Evolutionary conservation across 345 rosid species (phyloP).

Genomic region (Physaria fendleri): DNA sequence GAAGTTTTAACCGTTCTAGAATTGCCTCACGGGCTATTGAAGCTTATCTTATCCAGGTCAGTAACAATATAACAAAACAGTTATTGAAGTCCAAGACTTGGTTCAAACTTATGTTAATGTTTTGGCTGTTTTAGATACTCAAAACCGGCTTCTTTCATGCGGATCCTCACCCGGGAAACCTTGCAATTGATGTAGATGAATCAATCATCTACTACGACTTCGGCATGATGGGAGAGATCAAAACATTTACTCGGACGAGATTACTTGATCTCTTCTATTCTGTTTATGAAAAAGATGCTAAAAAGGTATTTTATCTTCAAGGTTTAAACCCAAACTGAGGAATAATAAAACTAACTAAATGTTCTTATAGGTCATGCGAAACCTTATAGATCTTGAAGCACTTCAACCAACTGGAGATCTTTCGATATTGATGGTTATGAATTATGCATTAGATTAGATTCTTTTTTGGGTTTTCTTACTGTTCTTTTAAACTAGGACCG

Average conservation of each 20-base stretch:
- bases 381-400: conserved; percentile 83
- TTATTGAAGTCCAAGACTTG: neutral
- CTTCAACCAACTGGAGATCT: too few species aligned
- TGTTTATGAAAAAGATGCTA: conserved; percentile 90
- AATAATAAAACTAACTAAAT: conserved; percentile 17
- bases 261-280: conserved; percentile 87
- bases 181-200: conserved; percentile 81
- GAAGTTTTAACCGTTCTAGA: conserved; percentile 54
- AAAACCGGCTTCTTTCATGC: conserved; percentile 97
- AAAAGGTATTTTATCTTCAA: conserved; percentile 45
- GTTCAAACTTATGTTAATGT: conserved; percentile 14
- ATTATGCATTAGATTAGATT: neutral
- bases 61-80: neutral
- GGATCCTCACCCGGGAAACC: conserved; percentile 98
- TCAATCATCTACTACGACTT: conserved; percentile 87
- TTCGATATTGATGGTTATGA: conserved; percentile 4
- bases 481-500: conserved; percentile 47
- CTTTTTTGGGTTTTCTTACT: neutral
- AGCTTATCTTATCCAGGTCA: conserved; percentile 92
- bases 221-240: conserved; percentile 99
- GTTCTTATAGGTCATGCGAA: conserved; percentile 60
- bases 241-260: conserved; percentile 78
- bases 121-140: conserved; percentile 49
- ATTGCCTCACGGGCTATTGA: conserved; percentile 87
- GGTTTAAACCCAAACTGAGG: conserved; percentile 12